phyloP scores from a whole-genome alignment of 2,329 filamentous ascomycete genomes.

The Fusarium proliferatum region DNA sequence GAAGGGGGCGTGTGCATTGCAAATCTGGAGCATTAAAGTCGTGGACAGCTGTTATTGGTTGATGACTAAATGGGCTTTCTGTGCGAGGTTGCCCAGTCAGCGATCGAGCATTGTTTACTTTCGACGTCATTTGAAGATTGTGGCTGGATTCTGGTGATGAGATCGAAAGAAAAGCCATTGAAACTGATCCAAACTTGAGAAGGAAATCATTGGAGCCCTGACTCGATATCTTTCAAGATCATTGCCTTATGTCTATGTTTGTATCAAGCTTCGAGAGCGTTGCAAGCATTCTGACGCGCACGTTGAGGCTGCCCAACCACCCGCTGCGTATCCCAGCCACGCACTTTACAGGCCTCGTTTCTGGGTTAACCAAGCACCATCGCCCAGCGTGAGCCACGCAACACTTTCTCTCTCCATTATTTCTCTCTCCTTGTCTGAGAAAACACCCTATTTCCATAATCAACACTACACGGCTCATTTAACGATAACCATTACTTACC shows the following conservation, averaged over 20 bases:
- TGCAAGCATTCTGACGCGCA: constrained; percentile 7
- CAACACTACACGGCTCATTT: not conserved
- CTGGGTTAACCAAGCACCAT: constrained; percentile 44
- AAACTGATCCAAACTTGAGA: accelerated
- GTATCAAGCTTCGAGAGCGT: not conserved
- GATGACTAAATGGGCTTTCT: not conserved
- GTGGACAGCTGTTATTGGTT: constrained; percentile 36
- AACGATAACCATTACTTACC: not conserved
- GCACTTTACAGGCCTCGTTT: constrained; percentile 42
- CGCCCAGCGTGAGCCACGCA: constrained; percentile 28
- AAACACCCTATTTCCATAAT: not conserved
- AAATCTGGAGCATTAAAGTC: constrained; percentile 23
- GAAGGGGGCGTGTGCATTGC: constrained; percentile 25
- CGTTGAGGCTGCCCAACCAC: constrained; percentile 37
- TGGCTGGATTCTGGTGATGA: not conserved
- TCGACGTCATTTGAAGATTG: constrained; percentile 46
- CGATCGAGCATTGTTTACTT: constrained; percentile 44
- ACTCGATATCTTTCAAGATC: not conserved
- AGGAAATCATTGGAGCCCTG: not conserved
- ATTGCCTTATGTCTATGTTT: not conserved
- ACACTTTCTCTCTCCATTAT: constrained; percentile 8
- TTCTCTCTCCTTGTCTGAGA: constrained; percentile 4
- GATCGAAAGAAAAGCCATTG: not conserved
- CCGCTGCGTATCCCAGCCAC: constrained; percentile 43
- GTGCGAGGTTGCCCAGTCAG: constrained; percentile 43